phyloP scores from a whole-genome alignment of 345 rosid genomes.

The Gossypium rotundifolium region DNA sequence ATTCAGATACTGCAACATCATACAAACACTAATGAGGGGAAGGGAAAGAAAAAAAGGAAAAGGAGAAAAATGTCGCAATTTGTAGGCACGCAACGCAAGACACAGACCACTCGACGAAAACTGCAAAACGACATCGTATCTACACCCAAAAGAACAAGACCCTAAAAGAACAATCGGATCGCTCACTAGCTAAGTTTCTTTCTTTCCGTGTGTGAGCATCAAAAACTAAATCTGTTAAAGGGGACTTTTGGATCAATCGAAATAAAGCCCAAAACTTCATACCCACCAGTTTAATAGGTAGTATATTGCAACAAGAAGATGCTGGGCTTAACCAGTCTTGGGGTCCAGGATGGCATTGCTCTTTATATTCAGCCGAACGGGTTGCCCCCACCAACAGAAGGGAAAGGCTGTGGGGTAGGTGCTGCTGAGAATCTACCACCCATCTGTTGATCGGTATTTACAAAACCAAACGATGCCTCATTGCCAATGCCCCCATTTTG shows the following conservation, averaged over 20 bases:
- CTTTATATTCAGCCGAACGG: slow-evolving; percentile 50
- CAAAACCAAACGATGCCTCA: slow-evolving; percentile 32
- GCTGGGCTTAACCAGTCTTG: slow-evolving; percentile 13
- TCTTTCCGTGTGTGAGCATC: not conserved
- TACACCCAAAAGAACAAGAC: not conserved
- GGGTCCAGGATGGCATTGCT: slow-evolving; percentile 6
- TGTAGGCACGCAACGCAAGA: slow-evolving; percentile 3
- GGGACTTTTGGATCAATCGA: slow-evolving; percentile 13
- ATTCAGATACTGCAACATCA: too few relatives aligned
- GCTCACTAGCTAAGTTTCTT: not conserved
- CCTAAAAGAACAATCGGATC: not conserved
- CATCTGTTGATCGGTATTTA: slow-evolving; percentile 40
- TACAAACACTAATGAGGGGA: too few relatives aligned
- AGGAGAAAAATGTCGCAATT: slow-evolving; percentile 17
- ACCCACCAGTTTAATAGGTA: slow-evolving; percentile 16
- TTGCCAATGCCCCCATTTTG: slow-evolving; percentile 32
- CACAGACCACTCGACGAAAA: slow-evolving; percentile 9
- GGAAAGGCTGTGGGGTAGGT: slow-evolving; percentile 30
- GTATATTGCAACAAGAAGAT: slow-evolving; percentile 31
- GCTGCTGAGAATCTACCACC: slow-evolving; percentile 39
- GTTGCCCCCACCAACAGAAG: slow-evolving; percentile 62
- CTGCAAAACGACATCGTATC: slow-evolving; percentile 1
- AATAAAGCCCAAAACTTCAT: slow-evolving; percentile 29
- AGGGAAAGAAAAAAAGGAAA: too few relatives aligned
- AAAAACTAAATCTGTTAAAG: not conserved